These are phyloP conservation scores for Scutellaria baicalensis DNA, from an alignment of 257 asterid genomes.

Conservation along the genomic window DNA sequence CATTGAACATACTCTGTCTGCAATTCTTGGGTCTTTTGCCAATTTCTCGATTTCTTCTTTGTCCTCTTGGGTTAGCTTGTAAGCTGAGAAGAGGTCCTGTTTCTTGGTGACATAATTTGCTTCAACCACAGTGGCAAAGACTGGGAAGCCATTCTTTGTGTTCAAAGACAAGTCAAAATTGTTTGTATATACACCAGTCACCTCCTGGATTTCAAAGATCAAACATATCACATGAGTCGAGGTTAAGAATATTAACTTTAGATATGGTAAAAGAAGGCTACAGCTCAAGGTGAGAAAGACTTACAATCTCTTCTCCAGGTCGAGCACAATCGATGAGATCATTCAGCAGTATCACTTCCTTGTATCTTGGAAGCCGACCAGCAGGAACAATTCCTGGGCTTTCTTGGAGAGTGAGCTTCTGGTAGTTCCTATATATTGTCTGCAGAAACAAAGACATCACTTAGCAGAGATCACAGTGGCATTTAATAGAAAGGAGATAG, in stretches of 20 bases:
- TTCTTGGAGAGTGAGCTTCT: constrained; percentile 95
- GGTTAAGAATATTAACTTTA: background rate
- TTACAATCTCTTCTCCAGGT: constrained; percentile 98
- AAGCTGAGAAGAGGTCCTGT: constrained; percentile 94
- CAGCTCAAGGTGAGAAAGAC: background rate
- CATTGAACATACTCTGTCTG: constrained; percentile 61
- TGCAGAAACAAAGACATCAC: constrained; percentile 26
- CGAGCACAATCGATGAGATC: constrained; percentile 98
- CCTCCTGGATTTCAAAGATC: constrained; percentile 57
- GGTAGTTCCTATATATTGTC: constrained; percentile 97
- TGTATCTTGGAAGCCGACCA: constrained; percentile 97
- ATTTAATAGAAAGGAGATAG: background rate
- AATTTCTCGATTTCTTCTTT: constrained; percentile 89
- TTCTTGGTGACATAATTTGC: constrained; percentile 93
- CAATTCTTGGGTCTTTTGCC: constrained; percentile 97
- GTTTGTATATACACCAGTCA: constrained; percentile 94
- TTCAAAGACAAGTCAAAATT: constrained; percentile 91
- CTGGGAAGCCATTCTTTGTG: constrained; percentile 98
- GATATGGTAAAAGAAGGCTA: background rate
- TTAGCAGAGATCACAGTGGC: background rate
- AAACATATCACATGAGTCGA: background rate
- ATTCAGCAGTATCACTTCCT: constrained; percentile 96
- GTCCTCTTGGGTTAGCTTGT: constrained; percentile 97
- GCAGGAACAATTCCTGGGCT: constrained; percentile 99
- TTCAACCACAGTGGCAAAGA: constrained; percentile 98